phyloP scores from a whole-genome alignment of 2,329 filamentous ascomycete genomes.

The Pseudogymnoascus sp. region DNA sequence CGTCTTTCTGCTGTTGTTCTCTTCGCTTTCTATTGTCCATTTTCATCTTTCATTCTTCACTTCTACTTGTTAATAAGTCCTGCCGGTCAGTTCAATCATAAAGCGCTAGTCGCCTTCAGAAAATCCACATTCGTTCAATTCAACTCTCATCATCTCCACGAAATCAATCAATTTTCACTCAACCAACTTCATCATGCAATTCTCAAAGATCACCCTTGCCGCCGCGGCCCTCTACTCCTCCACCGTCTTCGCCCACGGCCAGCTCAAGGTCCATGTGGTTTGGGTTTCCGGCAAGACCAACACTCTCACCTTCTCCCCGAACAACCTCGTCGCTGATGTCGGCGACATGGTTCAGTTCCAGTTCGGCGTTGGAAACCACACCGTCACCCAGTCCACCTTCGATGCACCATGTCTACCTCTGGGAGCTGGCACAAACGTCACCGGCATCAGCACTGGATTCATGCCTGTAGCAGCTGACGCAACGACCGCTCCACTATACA shows the following conservation, averaged over 20 bases:
- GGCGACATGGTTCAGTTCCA: conserved; percentile 64
- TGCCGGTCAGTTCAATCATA: conserved; percentile 13
- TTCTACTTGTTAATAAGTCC: conserved; percentile 11
- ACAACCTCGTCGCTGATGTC: conserved; percentile 54
- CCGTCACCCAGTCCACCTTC: conserved; percentile 71
- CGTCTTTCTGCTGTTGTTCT: conserved; percentile 6
- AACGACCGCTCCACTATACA: conserved; percentile 58
- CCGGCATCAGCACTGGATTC: conserved; percentile 63
- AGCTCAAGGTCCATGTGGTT: conserved; percentile 52
- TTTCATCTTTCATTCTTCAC: conserved; percentile 10
- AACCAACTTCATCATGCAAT: background rate
- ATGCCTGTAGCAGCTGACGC: conserved; percentile 52
- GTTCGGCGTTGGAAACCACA: conserved; percentile 66
- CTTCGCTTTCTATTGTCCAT: conserved; percentile 11
- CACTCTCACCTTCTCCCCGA: conserved; percentile 56
- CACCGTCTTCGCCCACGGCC: background rate
- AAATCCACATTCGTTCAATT: background rate
- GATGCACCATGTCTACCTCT: conserved; percentile 63
- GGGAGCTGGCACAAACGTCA: conserved; percentile 38
- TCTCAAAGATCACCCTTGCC: conserved; percentile 1
- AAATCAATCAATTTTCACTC: background rate
- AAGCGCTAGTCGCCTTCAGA: conserved; percentile 13
- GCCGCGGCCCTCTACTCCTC: background rate
- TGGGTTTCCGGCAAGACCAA: conserved; percentile 47
- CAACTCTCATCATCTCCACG: background rate